Conservation (phyloP, 495 filamentous ascomycete species). For the Lasiosphaeria ovina region DNA sequence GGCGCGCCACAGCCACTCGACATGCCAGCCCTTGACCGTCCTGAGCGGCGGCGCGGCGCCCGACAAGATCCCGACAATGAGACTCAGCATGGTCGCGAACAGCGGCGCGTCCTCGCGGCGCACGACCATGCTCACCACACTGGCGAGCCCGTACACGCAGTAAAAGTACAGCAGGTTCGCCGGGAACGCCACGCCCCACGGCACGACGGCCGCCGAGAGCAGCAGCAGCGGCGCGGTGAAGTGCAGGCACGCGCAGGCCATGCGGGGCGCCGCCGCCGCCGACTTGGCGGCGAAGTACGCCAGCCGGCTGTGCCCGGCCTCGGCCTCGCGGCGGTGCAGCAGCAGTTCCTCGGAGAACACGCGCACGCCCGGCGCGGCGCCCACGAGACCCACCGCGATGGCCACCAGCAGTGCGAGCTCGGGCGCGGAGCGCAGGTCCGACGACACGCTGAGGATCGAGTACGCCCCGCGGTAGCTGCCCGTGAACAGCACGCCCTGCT, state of each 20-base stretch:
- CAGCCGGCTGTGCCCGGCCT: conserved; percentile 51
- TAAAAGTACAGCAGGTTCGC: conserved; percentile 57
- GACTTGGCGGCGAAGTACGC: conserved; percentile 60
- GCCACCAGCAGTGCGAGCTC: conserved; percentile 49
- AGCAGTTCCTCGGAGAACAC: conserved; percentile 58
- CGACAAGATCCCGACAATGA: conserved; percentile 49
- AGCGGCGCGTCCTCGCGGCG: conserved; percentile 49
- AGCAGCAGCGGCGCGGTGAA: conserved; percentile 53
- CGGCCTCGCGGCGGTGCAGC: conserved; percentile 50
- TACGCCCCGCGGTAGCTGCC: conserved; percentile 51
- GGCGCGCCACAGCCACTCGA: conserved; percentile 55
- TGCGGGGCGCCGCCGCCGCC: conserved; percentile 45
- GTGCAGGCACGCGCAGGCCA: conserved; percentile 52
- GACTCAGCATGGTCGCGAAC: conserved; percentile 44
- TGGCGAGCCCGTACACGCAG: conserved; percentile 57
- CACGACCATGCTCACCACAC: conserved; percentile 48
- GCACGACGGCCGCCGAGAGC: conserved; percentile 49
- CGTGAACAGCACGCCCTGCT: conserved; percentile 51
- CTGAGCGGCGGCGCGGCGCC: conserved; percentile 50
- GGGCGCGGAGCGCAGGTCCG: conserved; percentile 47
- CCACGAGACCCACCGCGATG: conserved; percentile 55
- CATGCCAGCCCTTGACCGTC: conserved; percentile 49
- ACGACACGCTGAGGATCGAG: conserved; percentile 48
- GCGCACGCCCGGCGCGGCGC: conserved; percentile 52
- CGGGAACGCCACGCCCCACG: conserved; percentile 41